Percentiles rank a stretch among this genome's conserved stretches.
phyloP scores from a whole-genome alignment of 306 rosid species.

The Prunus mongolica region DNA sequence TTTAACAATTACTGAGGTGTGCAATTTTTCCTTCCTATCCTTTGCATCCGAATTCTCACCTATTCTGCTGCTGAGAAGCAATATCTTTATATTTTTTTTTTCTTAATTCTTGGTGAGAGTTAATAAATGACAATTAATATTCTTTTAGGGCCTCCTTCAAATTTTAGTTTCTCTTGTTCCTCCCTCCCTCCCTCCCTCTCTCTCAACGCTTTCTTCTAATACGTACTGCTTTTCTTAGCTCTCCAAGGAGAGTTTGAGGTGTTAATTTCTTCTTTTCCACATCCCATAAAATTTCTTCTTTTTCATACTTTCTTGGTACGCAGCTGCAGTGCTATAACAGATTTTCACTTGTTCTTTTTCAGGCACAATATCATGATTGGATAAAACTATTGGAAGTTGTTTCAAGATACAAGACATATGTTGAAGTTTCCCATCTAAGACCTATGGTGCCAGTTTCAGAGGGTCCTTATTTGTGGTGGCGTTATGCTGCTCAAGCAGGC shows the following conservation, averaged over 20 bases:
- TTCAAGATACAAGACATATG: constrained; percentile 74
- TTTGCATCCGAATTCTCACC: not conserved
- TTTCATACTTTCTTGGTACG: not conserved
- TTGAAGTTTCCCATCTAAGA: constrained; percentile 84
- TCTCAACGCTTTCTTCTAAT: not conserved
- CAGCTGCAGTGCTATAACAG: constrained; percentile 3
- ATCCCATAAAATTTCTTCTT: not conserved
- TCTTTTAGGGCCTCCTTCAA: not conserved
- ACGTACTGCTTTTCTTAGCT: not conserved
- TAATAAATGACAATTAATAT: not conserved
- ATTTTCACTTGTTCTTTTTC: constrained; percentile 11
- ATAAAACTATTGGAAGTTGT: constrained; percentile 84
- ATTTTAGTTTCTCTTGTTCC: not conserved
- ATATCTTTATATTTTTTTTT: not conserved
- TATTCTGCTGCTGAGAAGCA: not conserved
- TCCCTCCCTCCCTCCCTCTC: too few relatives aligned
- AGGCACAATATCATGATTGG: constrained; percentile 95
- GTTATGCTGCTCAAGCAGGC: constrained; percentile 74
- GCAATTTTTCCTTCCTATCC: not conserved
- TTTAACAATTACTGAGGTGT: constrained; percentile 83
- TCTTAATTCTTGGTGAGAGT: not conserved
- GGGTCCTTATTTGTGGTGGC: constrained; percentile 79
- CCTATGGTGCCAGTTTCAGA: constrained; percentile 66
- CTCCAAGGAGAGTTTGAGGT: not conserved
- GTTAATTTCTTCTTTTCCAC: not conserved